Evolutionary conservation across 805 yeast genomes (phyloP).

Genomic region (Wickerhamomyces subpelliculosus): DNA sequence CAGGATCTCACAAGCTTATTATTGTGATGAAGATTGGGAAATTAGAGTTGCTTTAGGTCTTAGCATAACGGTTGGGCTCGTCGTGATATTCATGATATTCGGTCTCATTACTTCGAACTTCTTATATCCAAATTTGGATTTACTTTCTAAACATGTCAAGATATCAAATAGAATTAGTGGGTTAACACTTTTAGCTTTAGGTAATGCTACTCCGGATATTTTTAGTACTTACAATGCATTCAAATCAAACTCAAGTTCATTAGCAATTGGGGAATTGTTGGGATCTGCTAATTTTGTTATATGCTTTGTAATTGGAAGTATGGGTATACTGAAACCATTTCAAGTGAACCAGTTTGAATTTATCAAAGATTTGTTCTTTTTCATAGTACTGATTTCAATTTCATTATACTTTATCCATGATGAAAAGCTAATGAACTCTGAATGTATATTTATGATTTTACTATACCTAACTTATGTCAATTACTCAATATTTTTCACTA

Average conservation of each 20-base stretch:
- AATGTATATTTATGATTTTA: slow-evolving; percentile 49
- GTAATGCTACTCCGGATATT: slow-evolving; percentile 90
- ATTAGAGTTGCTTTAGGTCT: neutral
- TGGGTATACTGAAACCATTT: slow-evolving; percentile 65
- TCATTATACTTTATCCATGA: slow-evolving; percentile 47
- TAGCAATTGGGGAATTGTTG: slow-evolving; percentile 85
- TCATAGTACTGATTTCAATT: slow-evolving; percentile 41
- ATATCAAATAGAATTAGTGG: slow-evolving; percentile 79
- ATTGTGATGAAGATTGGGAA: neutral
- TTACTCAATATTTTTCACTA: slow-evolving; percentile 33
- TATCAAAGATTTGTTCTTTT: slow-evolving; percentile 54
- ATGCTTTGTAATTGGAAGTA: slow-evolving; percentile 72
- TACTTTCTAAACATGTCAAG: slow-evolving; percentile 52
- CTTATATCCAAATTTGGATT: slow-evolving; percentile 70
- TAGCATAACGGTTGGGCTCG: neutral
- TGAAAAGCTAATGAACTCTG: slow-evolving; percentile 46
- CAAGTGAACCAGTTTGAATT: slow-evolving; percentile 47
- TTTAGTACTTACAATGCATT: slow-evolving; percentile 80
- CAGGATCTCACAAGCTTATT: slow-evolving; percentile 2
- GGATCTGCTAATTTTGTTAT: slow-evolving; percentile 86
- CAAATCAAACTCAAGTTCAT: slow-evolving; percentile 57
- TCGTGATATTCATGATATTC: slow-evolving; percentile 48
- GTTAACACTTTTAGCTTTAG: slow-evolving; percentile 79
- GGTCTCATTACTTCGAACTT: slow-evolving; percentile 81
- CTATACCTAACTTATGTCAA: slow-evolving; percentile 55